Percentiles rank a stretch among this genome's conserved stretches.
phyloP scores from a whole-genome alignment of 1,139 yeast genomes.

The Taiozyma sp. region DNA sequence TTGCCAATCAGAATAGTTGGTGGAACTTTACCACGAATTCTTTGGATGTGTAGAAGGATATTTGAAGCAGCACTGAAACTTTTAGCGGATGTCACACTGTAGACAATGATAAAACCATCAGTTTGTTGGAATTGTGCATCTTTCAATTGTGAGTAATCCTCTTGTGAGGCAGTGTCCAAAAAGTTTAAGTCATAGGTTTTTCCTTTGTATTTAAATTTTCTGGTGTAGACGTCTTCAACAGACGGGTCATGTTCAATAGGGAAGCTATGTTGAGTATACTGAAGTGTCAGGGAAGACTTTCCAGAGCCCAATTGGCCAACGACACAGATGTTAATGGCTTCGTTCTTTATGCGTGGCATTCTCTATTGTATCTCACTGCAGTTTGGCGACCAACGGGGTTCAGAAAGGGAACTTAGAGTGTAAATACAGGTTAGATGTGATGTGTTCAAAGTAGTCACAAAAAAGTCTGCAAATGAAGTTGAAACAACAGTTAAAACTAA shows the following conservation, averaged over 20 bases:
- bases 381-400: too few relatives aligned
- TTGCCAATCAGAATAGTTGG: constrained; percentile 79
- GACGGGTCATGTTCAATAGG: constrained; percentile 82
- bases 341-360: neutral
- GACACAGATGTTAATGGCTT: constrained; percentile 30
- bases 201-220: constrained; percentile 55
- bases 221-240: constrained; percentile 75
- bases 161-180: constrained; percentile 83
- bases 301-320: constrained; percentile 84
- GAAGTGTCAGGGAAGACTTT: constrained; percentile 75
- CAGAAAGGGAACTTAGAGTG: too few relatives aligned
- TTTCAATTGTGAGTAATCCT: constrained; percentile 74
- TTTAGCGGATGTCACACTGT: constrained; percentile 10
- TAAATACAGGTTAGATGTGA: too few relatives aligned
- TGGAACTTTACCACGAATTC: constrained; percentile 39
- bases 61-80: constrained; percentile 11
- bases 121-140: constrained; percentile 77
- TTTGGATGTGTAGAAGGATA: constrained; percentile 15
- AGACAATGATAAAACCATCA: constrained; percentile 75
- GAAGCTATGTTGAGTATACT: constrained; percentile 75
- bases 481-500: neutral
- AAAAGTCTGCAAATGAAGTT: too few relatives aligned
- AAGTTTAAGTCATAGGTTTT: constrained; percentile 69
- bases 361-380: neutral
- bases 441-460: too few relatives aligned